Evolutionary conservation across 352 stramenopile genomes (phyloP).

Genomic region (Globisporangium acanthophoron): DNA sequence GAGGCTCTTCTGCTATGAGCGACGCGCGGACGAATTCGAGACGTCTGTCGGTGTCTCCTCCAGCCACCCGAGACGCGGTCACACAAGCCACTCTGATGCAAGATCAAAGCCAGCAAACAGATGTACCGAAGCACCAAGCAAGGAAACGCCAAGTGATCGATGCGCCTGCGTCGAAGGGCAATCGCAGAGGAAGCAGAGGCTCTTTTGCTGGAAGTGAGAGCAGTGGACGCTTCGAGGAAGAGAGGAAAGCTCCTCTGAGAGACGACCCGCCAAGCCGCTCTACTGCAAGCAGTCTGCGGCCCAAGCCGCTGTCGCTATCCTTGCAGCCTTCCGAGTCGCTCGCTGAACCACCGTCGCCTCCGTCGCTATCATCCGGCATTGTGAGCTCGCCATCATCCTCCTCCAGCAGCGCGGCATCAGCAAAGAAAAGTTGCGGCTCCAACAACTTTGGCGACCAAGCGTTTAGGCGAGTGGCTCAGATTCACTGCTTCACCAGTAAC

Average conservation of each 20-base stretch:
- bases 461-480: neutral
- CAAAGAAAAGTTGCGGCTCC: neutral
- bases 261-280: neutral
- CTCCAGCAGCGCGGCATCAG: neutral
- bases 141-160: neutral
- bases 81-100: conserved; percentile 7
- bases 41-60: neutral
- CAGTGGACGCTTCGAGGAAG: neutral
- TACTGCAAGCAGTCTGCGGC: neutral
- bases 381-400: neutral
- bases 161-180: neutral
- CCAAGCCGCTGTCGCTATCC: neutral
- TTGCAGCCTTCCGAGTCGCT: neutral
- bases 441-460: neutral
- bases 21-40: neutral
- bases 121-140: neutral
- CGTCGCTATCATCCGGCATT: neutral
- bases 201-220: neutral
- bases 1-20: neutral
- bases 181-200: neutral
- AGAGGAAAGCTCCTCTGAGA: neutral
- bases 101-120: conserved; percentile 12
- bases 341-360: neutral
- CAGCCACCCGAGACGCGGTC: neutral
- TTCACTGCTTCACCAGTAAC: neutral